Evolutionary conservation across 192 early-diverging fungal species (phyloP), one percentile per base, ranked within the genome.

Genomic region (Spizellomyces punctatus): DNA sequence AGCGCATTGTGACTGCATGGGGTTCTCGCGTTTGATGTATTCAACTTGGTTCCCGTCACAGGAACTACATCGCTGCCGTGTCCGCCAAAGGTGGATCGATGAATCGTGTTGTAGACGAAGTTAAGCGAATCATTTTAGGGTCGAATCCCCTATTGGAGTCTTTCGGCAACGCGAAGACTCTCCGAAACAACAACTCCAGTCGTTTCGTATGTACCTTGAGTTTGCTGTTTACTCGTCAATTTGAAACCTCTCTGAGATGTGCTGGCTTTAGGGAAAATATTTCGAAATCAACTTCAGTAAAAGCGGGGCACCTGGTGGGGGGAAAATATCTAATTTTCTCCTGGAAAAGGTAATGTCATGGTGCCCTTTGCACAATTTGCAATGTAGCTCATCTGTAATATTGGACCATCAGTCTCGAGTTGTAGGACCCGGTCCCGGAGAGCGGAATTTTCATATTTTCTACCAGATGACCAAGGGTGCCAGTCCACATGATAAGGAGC

Each of bases 401-500:
- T 44, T 14, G 3, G 49, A 12, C 50, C 19, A 10, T 52, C 78
- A 93, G 90, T 91, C 89, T 55, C 92, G 98, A 52, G 95, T 99
- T 10, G 96, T 99, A 44, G 91, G 91, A 16, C 96, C 96, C 72
- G 94, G 94, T 66, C 83, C 85, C 5, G 93, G 94, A 64, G 98
- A 99, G 77, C 87, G 98, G 74, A 98, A 98, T 76, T 99, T 99
- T 80, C 98, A 99, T 76, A 92, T 98, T 52, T 98, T 99, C 79
- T 85, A 85, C 54, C 80, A 82, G 55, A 56, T 85, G 56, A 80
- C 80, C 9, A 82, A 75, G 65, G 77, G 75, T 0, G 76, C 77
- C 5, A 68, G 67, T 42, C 62, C 60, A 12, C 46, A 77, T 12
- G 73, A 80, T 22, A 78, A 74, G 56, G 85, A 86, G 65, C 76